Conservation (phyloP, 495 filamentous ascomycete species). For the Jackrogersella multiformis region DNA sequence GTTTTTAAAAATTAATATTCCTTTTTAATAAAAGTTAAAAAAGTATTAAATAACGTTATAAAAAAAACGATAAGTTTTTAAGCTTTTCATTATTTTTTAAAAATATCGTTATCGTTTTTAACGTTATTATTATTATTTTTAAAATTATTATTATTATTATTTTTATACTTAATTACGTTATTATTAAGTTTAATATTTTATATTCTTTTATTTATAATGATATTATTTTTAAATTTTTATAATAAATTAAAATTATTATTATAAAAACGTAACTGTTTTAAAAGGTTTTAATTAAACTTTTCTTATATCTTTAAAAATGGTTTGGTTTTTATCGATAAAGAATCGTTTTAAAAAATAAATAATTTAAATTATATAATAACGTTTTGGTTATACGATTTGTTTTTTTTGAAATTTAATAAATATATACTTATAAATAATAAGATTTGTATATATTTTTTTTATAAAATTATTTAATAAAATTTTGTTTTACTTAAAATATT, state of each 20-base stretch:
- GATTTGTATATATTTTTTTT: background rate
- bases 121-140: background rate
- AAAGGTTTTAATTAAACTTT: background rate
- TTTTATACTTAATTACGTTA: background rate
- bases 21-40: background rate
- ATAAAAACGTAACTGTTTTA: background rate
- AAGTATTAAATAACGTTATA: background rate
- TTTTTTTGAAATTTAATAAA: background rate
- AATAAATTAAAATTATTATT: background rate
- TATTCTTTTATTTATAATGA: too few relatives aligned
- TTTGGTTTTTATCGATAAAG: background rate
- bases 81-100: background rate
- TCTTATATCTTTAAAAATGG: background rate
- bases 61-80: background rate
- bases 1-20: background rate
- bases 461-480: background rate
- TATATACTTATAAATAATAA: background rate
- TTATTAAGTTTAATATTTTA: background rate
- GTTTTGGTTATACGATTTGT: background rate
- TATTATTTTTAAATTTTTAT: too few relatives aligned
- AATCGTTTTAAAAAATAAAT: background rate
- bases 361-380: background rate
- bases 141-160: background rate
- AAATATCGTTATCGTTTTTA: too few relatives aligned
- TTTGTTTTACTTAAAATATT: background rate